Conservation (phyloP, 2,329 filamentous ascomycete species). For the Colletotrichum euphorbiae region DNA sequence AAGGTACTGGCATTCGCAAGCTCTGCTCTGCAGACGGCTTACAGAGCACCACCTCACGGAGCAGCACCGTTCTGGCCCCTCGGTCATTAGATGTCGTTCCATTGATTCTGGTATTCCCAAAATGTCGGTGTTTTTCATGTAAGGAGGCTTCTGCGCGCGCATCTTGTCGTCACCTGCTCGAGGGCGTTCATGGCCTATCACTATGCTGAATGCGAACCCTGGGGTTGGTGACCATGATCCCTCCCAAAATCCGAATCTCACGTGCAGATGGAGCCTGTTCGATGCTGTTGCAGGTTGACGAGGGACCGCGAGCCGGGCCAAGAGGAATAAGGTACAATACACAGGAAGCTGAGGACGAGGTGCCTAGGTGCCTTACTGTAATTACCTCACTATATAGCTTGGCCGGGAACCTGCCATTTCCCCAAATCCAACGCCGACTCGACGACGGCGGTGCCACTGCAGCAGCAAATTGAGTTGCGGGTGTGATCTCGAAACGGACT, state of each 20-base stretch:
- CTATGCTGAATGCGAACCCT: background rate
- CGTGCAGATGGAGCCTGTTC: constrained; percentile 1
- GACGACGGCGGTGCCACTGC: constrained; percentile 6
- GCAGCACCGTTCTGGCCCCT: background rate
- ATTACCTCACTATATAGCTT: background rate
- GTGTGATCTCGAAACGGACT: background rate
- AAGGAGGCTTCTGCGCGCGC: constrained; percentile 12
- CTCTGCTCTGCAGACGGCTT: too few species aligned
- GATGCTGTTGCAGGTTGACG: constrained; percentile 15
- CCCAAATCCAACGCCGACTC: constrained; percentile 1
- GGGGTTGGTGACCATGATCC: background rate
- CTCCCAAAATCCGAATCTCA: background rate
- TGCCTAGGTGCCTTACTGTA: too few species aligned
- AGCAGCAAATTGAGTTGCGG: constrained; percentile 1
- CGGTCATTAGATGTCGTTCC: background rate
- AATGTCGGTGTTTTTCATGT: constrained; percentile 7
- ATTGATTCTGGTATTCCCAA: background rate
- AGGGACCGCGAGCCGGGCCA: constrained; percentile 18
- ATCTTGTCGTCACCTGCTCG: background rate
- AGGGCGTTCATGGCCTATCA: background rate
- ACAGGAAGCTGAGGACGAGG: background rate
- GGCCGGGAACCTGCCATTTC: constrained; percentile 18
- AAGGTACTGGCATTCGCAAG: too few species aligned
- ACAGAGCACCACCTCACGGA: too few species aligned
- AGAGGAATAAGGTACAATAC: background rate